Evolutionary conservation across 495 filamentous ascomycete species (phyloP).

Genomic region (Hypoxylon fuscum): DNA sequence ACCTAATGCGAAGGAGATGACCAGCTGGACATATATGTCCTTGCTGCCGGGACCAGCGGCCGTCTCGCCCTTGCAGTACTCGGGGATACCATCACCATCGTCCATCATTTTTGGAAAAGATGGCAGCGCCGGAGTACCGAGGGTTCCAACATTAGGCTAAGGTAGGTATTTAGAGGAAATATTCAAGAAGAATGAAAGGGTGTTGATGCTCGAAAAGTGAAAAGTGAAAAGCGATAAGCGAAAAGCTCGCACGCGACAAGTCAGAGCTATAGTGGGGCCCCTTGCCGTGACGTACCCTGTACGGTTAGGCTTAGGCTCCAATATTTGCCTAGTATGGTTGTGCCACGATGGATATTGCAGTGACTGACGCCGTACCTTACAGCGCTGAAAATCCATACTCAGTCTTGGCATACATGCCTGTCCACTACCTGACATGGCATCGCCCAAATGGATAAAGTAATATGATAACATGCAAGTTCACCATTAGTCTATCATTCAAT

Average conservation of each 20-base stretch:
- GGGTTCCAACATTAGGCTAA: conserved; percentile 26
- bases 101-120: conserved; percentile 17
- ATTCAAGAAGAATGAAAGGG: conserved; percentile 2
- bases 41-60: conserved; percentile 47
- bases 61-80: conserved; percentile 43
- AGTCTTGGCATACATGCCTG: too few species aligned
- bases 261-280: conserved; percentile 38
- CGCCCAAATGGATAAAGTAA: too few species aligned
- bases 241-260: conserved; percentile 20
- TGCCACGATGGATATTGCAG: not conserved
- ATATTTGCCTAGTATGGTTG: too few species aligned
- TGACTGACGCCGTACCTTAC: too few species aligned
- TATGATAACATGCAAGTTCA: too few species aligned
- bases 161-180: not conserved
- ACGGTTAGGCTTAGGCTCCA: conserved; percentile 16
- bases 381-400: too few species aligned
- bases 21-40: conserved; percentile 62
- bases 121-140: conserved; percentile 3
- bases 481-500: too few species aligned
- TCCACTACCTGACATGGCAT: too few species aligned
- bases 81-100: conserved; percentile 21
- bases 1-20: conserved; percentile 60
- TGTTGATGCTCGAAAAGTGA: conserved; percentile 9
- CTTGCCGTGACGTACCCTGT: conserved; percentile 23
- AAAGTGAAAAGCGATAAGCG: not conserved